Conservation (phyloP, 805 yeast species). For the Ogataea haglerorum region DNA sequence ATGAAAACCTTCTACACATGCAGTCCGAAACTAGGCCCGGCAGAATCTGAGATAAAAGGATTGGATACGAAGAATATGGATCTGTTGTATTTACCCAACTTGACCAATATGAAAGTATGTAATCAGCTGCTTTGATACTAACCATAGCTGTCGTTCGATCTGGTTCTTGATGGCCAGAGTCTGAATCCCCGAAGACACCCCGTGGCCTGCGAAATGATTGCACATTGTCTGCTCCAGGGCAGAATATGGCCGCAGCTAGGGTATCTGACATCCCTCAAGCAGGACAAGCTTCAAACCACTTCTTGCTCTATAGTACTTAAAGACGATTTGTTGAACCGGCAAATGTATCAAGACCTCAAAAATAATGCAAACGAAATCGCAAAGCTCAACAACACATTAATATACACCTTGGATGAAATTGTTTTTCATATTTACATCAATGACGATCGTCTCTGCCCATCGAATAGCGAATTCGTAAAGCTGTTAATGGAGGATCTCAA, state of each 20-base stretch:
- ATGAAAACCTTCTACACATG: not conserved
- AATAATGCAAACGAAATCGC: slow-evolving; percentile 11
- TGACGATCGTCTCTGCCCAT: slow-evolving; percentile 6
- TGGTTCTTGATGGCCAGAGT: slow-evolving; percentile 10
- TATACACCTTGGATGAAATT: slow-evolving; percentile 10
- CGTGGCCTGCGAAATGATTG: slow-evolving; percentile 17
- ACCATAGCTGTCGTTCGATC: slow-evolving; percentile 7
- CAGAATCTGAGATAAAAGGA: not conserved
- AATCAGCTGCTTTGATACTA: not conserved
- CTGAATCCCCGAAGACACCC: slow-evolving; percentile 12
- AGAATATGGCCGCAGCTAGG: slow-evolving; percentile 14
- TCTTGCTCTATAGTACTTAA: slow-evolving; percentile 12
- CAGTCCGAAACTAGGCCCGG: too few species aligned
- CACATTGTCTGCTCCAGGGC: slow-evolving; percentile 17
- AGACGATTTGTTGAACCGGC: slow-evolving; percentile 13
- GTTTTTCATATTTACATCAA: slow-evolving; percentile 8
- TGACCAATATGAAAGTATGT: slow-evolving; percentile 8
- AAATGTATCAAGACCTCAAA: slow-evolving; percentile 16
- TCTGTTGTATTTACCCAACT: slow-evolving; percentile 9
- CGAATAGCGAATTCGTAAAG: slow-evolving; percentile 2
- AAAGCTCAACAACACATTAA: slow-evolving; percentile 7
- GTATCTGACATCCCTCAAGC: slow-evolving; percentile 6
- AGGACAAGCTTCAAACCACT: not conserved
- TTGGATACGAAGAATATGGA: not conserved
- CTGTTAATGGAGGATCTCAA: slow-evolving; percentile 24